A percentile compares a stretch with the other conserved stretches of the same genome.
Conservation (phyloP, 176 grass and related monocot genomes). For the Triticum aestivum region DNA sequence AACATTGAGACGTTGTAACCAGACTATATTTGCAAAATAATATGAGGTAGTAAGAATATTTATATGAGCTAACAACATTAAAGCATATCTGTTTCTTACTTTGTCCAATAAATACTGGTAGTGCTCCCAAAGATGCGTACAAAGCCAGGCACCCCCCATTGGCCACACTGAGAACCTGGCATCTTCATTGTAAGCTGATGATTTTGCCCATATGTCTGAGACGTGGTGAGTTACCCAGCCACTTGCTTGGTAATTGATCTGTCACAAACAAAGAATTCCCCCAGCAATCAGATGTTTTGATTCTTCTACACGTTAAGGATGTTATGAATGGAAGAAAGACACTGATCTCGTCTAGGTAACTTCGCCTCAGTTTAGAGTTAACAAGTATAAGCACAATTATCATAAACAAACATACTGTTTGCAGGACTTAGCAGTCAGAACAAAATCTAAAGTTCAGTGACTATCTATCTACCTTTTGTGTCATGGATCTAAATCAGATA, state of each 20-base stretch:
- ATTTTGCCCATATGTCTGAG: constrained; percentile 86
- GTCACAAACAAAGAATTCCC: neutral
- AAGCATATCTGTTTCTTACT: constrained; percentile 44
- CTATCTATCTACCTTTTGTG: neutral
- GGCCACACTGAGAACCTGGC: constrained; percentile 72
- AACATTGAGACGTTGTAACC: neutral
- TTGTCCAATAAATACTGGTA: constrained; percentile 67
- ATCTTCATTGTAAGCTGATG: constrained; percentile 54
- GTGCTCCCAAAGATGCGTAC: constrained; percentile 84
- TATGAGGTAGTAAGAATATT: neutral
- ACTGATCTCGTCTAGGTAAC: neutral
- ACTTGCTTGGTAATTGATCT: constrained; percentile 72
- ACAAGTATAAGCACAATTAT: neutral
- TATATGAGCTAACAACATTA: neutral
- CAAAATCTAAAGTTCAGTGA: neutral
- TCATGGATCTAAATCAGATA: neutral
- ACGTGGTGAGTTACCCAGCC: constrained; percentile 82
- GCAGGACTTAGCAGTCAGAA: neutral
- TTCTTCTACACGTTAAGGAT: neutral
- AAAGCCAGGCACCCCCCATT: constrained; percentile 88
- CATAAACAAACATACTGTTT: neutral
- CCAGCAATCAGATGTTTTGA: neutral
- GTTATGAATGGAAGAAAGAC: neutral
- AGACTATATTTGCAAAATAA: neutral
- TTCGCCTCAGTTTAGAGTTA: neutral